Evolutionary conservation across 2,329 filamentous ascomycete genomes (phyloP).

Genomic region (Nothomitra cinnamomea): DNA sequence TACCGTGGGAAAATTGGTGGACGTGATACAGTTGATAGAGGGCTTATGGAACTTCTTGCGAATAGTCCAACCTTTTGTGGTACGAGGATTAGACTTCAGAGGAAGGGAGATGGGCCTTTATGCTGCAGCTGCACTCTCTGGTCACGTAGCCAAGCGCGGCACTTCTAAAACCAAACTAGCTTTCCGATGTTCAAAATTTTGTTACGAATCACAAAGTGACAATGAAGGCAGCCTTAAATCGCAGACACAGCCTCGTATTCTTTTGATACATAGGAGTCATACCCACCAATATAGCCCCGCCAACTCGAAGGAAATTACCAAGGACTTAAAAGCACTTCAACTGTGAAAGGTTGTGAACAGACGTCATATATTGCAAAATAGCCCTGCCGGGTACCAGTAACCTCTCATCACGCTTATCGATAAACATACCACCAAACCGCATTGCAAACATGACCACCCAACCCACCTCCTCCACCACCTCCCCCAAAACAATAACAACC

Average conservation of each 20-base stretch:
- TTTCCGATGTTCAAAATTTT: neutral
- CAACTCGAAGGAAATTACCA: too few species aligned
- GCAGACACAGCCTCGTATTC: too few species aligned
- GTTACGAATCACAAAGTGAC: neutral
- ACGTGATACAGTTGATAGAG: neutral
- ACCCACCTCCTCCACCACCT: slow-evolving; percentile 6
- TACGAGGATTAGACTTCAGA: too few species aligned
- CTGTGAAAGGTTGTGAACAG: too few species aligned
- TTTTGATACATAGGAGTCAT: too few species aligned
- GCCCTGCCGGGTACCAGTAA: too few species aligned
- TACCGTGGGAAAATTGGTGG: neutral
- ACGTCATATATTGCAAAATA: neutral
- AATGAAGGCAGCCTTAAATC: too few species aligned
- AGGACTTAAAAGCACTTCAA: too few species aligned
- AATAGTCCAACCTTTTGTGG: neutral
- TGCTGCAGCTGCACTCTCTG: neutral
- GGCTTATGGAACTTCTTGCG: neutral
- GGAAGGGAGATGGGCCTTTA: neutral
- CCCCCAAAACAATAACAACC: slow-evolving; percentile 18
- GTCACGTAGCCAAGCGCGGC: neutral
- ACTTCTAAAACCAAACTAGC: slow-evolving; percentile 2
- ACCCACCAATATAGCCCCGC: too few species aligned
- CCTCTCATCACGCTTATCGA: slow-evolving; percentile 1
- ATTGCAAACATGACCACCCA: neutral
- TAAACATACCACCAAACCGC: slow-evolving; percentile 1